These are phyloP conservation scores for Orbilia brochopaga DNA, from an alignment of 2,329 filamentous ascomycete species.

Conservation along the genomic window DNA sequence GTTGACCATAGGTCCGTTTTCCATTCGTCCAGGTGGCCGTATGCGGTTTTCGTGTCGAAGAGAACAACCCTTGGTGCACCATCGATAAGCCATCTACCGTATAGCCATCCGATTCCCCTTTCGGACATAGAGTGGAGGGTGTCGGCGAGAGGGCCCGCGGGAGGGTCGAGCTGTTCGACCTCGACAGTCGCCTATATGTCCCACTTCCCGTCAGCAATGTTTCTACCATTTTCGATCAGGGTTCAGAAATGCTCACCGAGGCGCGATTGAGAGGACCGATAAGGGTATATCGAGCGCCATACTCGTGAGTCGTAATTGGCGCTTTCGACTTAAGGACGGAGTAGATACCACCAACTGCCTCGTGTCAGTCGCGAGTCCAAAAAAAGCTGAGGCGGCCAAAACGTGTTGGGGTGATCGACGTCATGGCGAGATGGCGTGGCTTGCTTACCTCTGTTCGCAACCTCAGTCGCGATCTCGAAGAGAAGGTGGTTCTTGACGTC, in stretches of 20 bases:
- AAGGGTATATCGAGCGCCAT: constrained; percentile 95
- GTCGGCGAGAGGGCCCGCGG: constrained; percentile 75
- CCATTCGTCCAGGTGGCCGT: constrained; percentile 92
- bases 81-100: constrained; percentile 97
- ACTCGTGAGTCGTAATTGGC: constrained; percentile 94
- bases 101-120: constrained; percentile 84
- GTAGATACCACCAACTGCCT: constrained; percentile 92
- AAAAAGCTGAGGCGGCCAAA: constrained; percentile 28
- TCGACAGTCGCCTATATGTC: constrained; percentile 82
- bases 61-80: constrained; percentile 91
- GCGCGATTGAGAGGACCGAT: constrained; percentile 91
- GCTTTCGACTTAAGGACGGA: constrained; percentile 99
- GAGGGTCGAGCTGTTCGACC: constrained; percentile 89
- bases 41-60: constrained; percentile 93
- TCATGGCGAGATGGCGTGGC: constrained; percentile 53
- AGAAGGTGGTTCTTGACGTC: constrained; percentile 95
- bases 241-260: constrained; percentile 68
- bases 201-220: not conserved
- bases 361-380: constrained; percentile 50
- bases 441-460: constrained; percentile 83
- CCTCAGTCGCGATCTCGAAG: constrained; percentile 96
- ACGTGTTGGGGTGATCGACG: constrained; percentile 44
- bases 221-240: not conserved
- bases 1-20: constrained; percentile 94
- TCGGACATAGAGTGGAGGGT: constrained; percentile 94